Evolutionary conservation across 2,329 filamentous ascomycete species (phyloP), one percentile per base, ranked within the genome.

Genomic region (Colletotrichum agaves): DNA sequence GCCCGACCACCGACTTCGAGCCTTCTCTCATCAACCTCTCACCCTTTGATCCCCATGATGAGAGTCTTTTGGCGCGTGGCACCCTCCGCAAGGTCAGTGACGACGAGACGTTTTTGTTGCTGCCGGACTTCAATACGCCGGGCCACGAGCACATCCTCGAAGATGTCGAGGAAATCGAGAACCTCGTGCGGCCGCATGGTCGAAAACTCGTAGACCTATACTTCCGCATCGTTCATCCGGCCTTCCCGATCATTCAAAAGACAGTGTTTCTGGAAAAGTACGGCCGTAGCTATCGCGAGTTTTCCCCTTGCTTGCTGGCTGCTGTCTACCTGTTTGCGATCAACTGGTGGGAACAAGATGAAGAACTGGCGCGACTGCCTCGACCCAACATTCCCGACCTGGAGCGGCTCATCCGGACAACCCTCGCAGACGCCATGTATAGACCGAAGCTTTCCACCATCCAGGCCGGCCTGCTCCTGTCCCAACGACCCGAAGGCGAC

Each of bases 321-420:
- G 92, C 92, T 60, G 90, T 97, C 73, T 96, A 97, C 74, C 88
- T 97, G 23, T 82, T 97, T 23, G 93, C 94, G 8, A 87, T 97
- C 74, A 94, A 95, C 77, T 97, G 94, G 90, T 96, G 94, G 90
- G 89, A 93, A 58, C 86, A 92, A 69, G 91, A 90, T 70, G 86
- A 89, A 17, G 87, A 89, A 21, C 84, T 95, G 23, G 86, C 88
- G 43, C 81, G 83, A 19, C 82, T 87, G 23, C 87, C 88, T 21
- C 88, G 88, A 67, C 93, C 93, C 1, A 89, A 97, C 78, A 85
- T 92, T n/a, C 82, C 83, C 43, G 88, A 90, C 65, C 81, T 97
- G 21, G 93, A 97, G 78, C 85, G 87, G 67, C 85, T 96, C 47
- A 90, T 94, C 49, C 87, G 90, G 73, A 87, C 88, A 63, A 90